Evolutionary conservation across 176 grass and related monocot species (phyloP).

Genomic region (Cymbopogon citratus): DNA sequence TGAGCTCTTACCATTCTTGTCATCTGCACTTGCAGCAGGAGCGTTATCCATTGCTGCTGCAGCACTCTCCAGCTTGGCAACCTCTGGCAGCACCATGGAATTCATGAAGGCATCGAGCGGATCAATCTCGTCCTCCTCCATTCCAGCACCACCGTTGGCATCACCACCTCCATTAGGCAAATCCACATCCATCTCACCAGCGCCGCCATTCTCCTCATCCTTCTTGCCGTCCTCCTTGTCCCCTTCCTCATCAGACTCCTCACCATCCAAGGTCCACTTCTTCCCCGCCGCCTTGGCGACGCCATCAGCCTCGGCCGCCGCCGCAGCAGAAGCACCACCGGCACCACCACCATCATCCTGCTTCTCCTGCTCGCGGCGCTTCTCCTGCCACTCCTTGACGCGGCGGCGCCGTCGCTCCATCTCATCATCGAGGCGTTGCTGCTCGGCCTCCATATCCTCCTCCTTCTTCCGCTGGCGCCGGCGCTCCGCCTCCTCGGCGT

Average conservation of each 20-base stretch:
- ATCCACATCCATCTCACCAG: conserved; percentile 48
- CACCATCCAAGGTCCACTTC: conserved; percentile 96
- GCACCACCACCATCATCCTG: conserved; percentile 29
- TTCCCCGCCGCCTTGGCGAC: conserved; percentile 35
- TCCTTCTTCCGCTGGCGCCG: conserved; percentile 50
- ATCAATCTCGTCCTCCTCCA: conserved; percentile 82
- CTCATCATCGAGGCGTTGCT: conserved; percentile 83
- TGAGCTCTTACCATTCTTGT: conserved; percentile 38
- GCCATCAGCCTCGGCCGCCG: conserved; percentile 8
- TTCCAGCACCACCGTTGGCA: conserved; percentile 28
- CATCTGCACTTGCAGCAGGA: conserved; percentile 24
- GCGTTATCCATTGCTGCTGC: neutral
- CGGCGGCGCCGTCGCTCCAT: conserved; percentile 80
- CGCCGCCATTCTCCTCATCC: neutral
- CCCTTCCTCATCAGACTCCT: conserved; percentile 90
- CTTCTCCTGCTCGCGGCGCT: conserved; percentile 50
- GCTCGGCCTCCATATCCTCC: conserved; percentile 83
- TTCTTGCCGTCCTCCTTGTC: conserved; percentile 45
- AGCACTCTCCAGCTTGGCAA: conserved; percentile 64
- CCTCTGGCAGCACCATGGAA: conserved; percentile 87
- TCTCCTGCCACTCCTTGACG: conserved; percentile 96
- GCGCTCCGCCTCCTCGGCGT: conserved; percentile 42
- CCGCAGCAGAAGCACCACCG: neutral
- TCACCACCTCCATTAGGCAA: conserved; percentile 25
- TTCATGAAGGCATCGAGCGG: conserved; percentile 95